These are phyloP conservation scores for Crithidia brevicula DNA, from an alignment of 208 protist species.

Conservation along the genomic window DNA sequence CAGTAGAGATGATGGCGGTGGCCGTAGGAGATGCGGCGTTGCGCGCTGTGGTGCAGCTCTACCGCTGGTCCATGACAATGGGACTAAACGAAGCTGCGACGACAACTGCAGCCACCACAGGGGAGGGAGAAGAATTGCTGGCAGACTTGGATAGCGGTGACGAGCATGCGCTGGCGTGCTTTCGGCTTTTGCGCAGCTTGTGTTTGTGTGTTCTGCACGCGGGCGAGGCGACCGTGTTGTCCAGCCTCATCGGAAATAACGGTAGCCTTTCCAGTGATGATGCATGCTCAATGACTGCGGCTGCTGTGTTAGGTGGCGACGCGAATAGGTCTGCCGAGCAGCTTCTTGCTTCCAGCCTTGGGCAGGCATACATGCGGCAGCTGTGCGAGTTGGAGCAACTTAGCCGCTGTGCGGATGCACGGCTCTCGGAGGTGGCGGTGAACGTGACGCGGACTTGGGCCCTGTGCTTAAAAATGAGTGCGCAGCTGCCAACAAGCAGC, in stretches of 20 bases:
- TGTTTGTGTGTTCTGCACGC: constrained; percentile 19
- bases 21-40: constrained; percentile 6
- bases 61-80: constrained; percentile 2
- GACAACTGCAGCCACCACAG: neutral
- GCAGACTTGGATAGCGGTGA: neutral
- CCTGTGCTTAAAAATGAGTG: neutral
- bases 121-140: neutral
- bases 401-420: constrained; percentile 3
- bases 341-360: constrained; percentile 11
- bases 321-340: constrained; percentile 31
- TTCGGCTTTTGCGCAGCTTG: constrained; percentile 26
- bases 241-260: neutral
- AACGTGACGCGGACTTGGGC: constrained; percentile 24
- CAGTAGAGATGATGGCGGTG: constrained; percentile 8
- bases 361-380: constrained; percentile 23
- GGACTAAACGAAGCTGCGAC: neutral
- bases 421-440: constrained; percentile 8
- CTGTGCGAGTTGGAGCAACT: constrained; percentile 26
- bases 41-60: constrained; percentile 11
- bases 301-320: too few relatives aligned
- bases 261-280: neutral
- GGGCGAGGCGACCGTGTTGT: constrained; percentile 11
- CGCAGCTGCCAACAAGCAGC: neutral
- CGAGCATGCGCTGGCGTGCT: constrained; percentile 17
- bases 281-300: too few relatives aligned